Evolutionary conservation across 148 eudicot genomes (phyloP), one percentile per base, ranked within the genome.

Genomic region (Persicaria tinctoria): DNA sequence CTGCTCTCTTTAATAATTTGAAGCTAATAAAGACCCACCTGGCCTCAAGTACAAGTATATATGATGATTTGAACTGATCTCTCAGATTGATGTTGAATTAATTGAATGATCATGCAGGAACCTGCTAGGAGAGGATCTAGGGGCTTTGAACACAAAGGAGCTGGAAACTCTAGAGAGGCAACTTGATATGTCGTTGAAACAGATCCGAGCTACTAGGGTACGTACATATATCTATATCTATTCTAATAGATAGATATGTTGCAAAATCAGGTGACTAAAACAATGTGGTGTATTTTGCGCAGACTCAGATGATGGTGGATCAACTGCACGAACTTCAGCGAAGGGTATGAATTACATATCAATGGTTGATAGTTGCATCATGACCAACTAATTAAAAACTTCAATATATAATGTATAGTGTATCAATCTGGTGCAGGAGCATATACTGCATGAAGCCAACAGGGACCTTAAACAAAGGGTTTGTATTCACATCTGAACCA

Each of bases 71-170:
- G 41, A 32, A 32, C 2, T 32, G 41, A 32, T 32, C 41, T 32
- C 41, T 32, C 41, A 32, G 41, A 32, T 32, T 32, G 41, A 32
- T 32, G 41, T 32, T 32, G 41, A 32, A 32, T 32, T 32, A 2
- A 32, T 32, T 32, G 41, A 32, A 32, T 32, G 41, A 32, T 3
- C 41, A 32, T 32, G 41, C 51, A 95, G 98, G 89, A 92, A 95
- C 79, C 87, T 95, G 20, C 80, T 90, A 76, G 98, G 99, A 41
- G 99, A 95, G 86, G 97, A 95, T 87, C 87, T 95, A 23, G 99
- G 99, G 6, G 91, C 97, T 48, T 79, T 95, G 20, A 95, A 79
- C 80, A 87, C 89, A 85, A 89, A 89, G 86, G 96, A 95, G 73
- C 99, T 95, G 2, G 99, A 95, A 75, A 83, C 92, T 17, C 91